phyloP scores from a whole-genome alignment of 2,329 filamentous ascomycete species.

The Botrytis aclada region DNA sequence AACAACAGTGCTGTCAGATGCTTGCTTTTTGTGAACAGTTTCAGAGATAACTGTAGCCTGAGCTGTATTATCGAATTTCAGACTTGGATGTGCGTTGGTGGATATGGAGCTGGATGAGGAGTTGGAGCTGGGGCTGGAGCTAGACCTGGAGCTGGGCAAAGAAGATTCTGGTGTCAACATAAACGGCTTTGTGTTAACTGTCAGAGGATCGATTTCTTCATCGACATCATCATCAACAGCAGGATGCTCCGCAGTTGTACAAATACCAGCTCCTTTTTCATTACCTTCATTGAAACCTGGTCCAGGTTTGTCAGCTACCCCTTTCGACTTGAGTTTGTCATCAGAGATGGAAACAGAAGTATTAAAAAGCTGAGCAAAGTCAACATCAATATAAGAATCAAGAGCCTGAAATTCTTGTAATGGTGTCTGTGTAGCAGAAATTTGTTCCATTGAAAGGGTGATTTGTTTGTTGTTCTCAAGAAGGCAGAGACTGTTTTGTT shows the following conservation, averaged over 20 bases:
- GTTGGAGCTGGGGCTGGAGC: neutral
- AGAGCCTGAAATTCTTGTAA: neutral
- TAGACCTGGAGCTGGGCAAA: neutral
- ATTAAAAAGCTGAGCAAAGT: conserved; percentile 8
- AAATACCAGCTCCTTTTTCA: neutral
- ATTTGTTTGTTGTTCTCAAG: neutral
- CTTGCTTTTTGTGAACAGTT: neutral
- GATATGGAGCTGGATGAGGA: neutral
- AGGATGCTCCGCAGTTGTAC: too few relatives aligned
- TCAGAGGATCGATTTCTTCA: neutral
- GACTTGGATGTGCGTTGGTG: neutral
- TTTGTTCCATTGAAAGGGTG: neutral
- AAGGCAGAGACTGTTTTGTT: neutral
- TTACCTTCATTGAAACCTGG: neutral
- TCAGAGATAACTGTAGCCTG: neutral
- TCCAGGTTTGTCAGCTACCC: neutral
- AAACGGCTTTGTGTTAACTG: neutral
- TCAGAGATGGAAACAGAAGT: conserved; percentile 1
- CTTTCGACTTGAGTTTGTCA: neutral
- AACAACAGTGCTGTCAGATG: neutral
- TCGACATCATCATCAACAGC: neutral
- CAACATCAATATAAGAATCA: conserved; percentile 14
- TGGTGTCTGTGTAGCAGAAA: neutral
- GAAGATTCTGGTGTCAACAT: neutral
- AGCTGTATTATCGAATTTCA: neutral